Conservation (phyloP, 805 yeast genomes). For the Blastobotrys attinorum region DNA sequence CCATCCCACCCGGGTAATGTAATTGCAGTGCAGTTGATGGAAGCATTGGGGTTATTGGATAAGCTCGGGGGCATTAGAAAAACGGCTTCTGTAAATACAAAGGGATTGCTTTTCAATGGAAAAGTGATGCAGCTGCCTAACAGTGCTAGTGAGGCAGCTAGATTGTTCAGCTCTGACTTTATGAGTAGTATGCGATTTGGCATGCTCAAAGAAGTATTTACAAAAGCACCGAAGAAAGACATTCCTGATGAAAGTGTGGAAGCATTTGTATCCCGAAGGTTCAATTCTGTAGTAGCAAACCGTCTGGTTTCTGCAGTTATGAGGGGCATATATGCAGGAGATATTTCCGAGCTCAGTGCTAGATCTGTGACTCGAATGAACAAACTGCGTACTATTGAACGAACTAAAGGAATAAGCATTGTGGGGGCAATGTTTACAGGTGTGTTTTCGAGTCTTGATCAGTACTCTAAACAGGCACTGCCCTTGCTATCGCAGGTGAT, state of each 20-base stretch:
- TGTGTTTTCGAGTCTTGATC: constrained; percentile 22
- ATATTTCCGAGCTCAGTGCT: constrained; percentile 57
- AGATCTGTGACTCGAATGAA: constrained; percentile 46
- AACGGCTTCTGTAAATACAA: constrained; percentile 58
- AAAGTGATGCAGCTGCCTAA: constrained; percentile 27
- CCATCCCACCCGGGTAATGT: constrained; percentile 68
- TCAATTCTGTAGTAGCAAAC: constrained; percentile 45
- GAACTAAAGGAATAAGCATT: constrained; percentile 41
- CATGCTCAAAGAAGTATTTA: constrained; percentile 31
- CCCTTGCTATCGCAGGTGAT: constrained; percentile 22
- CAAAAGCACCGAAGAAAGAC: constrained; percentile 14
- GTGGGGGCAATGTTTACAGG: constrained; percentile 38
- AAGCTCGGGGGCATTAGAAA: constrained; percentile 49
- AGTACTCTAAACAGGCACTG: constrained; percentile 17
- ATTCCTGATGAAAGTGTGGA: constrained; percentile 63
- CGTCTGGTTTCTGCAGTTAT: constrained; percentile 72
- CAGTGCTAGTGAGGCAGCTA: constrained; percentile 10
- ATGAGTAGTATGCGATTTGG: constrained; percentile 49
- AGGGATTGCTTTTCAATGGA: constrained; percentile 45
- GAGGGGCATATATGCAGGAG: constrained; percentile 93
- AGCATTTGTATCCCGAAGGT: constrained; percentile 57
- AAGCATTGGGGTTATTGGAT: constrained; percentile 39
- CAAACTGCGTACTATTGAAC: constrained; percentile 48
- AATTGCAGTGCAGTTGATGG: constrained; percentile 22
- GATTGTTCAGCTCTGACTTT: constrained; percentile 23